Base-by-base conservation (phyloP, 164 flowering plant genomes). In the Liquidambar formosana region DNA sequence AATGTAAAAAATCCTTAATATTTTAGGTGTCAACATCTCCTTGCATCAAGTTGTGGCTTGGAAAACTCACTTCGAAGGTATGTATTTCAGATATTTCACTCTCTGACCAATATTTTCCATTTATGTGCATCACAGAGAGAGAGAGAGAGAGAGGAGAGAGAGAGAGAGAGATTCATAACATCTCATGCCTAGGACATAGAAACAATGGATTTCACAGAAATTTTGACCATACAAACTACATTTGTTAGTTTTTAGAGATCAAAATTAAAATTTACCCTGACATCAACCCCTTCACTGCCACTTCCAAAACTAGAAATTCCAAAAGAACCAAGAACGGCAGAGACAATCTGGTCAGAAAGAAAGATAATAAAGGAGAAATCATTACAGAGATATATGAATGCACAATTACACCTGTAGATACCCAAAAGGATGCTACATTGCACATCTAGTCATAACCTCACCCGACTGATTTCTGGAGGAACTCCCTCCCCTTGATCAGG, bases 271-370 rank as follows among this genome's bases (percentile, higher is more conserved):
- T 8, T 77, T 84, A 88, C 97, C 88, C 84, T 75, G 52, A 73
- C 66, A 71, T 78, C 81, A 53, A 70, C 75, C 70, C 79, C 89
- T 73, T 81, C 88, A 78, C 59, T 69, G 63, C 82, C 79, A 72
- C 75, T 75, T 64, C 80, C 89, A 33, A 53, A 1, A 70, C 75
- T 75, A 57, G 79, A 13, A 22, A 85, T 27, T 68, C 97, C 96
- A 73, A 90, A 66, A 69, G 97, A 88, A 65, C 85, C 77, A 19
- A 93, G 90, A 70, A 92, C 86, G 67, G 93, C 88, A 22, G 97
- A 88, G 26, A 93, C 76, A 75, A 90, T 79, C 96, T 93, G 85
- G 49, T n/a, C 27, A 66, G 38, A 61, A 27, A 63, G 10, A 52
- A 27, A 60, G n/a, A 68, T 19, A 73, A 73, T 47, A 66, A 68